Base-by-base conservation (phyloP, 768 basidiomycete genomes). In the Tephrocybe sp. region DNA sequence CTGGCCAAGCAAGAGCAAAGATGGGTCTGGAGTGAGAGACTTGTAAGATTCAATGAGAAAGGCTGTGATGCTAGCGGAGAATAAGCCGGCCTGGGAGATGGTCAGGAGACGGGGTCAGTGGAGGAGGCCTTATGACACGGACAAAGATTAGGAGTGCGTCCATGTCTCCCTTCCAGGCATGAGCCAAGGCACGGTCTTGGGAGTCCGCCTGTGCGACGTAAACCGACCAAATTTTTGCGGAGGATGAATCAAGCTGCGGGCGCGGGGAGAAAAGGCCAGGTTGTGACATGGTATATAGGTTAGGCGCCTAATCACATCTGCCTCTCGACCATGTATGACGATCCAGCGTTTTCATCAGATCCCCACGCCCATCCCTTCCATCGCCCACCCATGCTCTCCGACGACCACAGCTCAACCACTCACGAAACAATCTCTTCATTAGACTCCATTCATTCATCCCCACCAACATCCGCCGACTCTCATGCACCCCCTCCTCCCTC, bases 271-370 rank as follows among this genome's bases (percentile, higher is more conserved):
- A 36, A 24, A 42, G 50, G 34, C 51, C 55, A 52, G 47, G 34
- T 39, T 22, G 44, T 40, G 27, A 45, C 29, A 42, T 47, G 44
- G 6, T 29, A 33, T 45, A 52, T 52, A 11, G 50, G 25, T 48
- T 7, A 30, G 29, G 29, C 29, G 29, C 29, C 12, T 30, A 30
- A 30, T 30, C n/a, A n/a, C n/a, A n/a, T n/a, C n/a, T n/a, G n/a
- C n/a, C 42, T 64, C 57, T 43, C 68, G 16, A 52, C 45, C 59
- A 53, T 66, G 5, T 21, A 74, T 3, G 69, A 72, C 45, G 70
- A 77, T 57, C 82, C 80, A 42, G 82, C 82, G 0, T 83, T 83
- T 69, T 82, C 81, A 54, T 55, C 74, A 45, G 75, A 82, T 66
- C 82, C 81, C 15, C 68, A 67, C 45, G 58, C 69, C 3, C 69